These are phyloP conservation scores for Metahyphopichia silvanorum DNA, from an alignment of 805 yeast species.

Conservation along the genomic window DNA sequence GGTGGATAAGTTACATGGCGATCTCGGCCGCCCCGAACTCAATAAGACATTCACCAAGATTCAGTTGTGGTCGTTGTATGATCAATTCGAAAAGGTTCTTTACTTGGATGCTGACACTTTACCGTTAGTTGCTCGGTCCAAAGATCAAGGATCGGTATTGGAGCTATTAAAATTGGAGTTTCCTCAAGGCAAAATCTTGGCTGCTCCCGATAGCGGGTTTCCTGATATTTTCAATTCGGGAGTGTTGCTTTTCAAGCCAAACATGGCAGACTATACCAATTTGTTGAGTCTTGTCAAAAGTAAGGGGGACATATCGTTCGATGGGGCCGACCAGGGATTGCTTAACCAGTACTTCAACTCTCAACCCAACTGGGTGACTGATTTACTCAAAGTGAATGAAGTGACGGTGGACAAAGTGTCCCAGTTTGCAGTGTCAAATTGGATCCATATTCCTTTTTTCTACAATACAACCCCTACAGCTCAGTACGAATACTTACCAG, in stretches of 20 bases:
- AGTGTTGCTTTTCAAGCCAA: slow-evolving; percentile 60
- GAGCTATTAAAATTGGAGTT: slow-evolving; percentile 27
- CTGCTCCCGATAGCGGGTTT: slow-evolving; percentile 86
- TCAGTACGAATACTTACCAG: slow-evolving; percentile 71
- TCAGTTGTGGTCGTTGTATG: slow-evolving; percentile 49
- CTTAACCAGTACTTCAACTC: slow-evolving; percentile 68
- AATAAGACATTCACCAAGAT: slow-evolving; percentile 55
- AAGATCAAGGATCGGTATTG: slow-evolving; percentile 16
- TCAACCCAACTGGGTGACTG: slow-evolving; percentile 38
- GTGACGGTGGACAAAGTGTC: slow-evolving; percentile 1
- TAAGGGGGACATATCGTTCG: slow-evolving; percentile 44
- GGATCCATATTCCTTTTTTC: slow-evolving; percentile 75
- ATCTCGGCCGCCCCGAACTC: slow-evolving; percentile 51
- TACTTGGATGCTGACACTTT: slow-evolving; percentile 68
- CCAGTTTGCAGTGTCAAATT: slow-evolving; percentile 24
- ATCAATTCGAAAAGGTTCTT: slow-evolving; percentile 42
- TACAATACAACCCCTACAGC: slow-evolving; percentile 76
- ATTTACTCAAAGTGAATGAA: slow-evolving; percentile 2
- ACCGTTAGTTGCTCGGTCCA: slow-evolving; percentile 28
- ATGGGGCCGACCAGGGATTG: slow-evolving; percentile 92
- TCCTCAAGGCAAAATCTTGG: slow-evolving; percentile 32
- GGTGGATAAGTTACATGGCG: slow-evolving; percentile 20
- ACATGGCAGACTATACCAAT: slow-evolving; percentile 33
- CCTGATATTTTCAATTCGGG: slow-evolving; percentile 90
- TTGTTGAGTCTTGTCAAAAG: slow-evolving; percentile 29